Evolutionary conservation across 352 stramenopile species (phyloP).

Genomic region (Phytopythium vexans): DNA sequence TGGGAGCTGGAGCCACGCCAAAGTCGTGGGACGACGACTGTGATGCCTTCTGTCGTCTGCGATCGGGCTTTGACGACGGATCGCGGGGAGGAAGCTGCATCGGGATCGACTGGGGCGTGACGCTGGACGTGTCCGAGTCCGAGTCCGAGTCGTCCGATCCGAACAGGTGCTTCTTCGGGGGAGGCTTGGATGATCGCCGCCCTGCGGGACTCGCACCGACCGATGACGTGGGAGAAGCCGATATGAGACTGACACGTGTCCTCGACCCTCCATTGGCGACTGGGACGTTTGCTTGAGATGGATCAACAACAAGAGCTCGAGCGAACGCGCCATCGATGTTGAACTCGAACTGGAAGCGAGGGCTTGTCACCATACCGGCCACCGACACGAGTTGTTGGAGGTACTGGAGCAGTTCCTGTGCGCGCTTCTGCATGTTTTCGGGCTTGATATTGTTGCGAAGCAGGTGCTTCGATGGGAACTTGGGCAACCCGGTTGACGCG

Average conservation of each 20-base stretch:
- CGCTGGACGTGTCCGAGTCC: conserved; percentile 42
- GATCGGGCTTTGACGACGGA: neutral
- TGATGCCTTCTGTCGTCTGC: conserved; percentile 6
- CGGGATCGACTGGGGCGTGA: conserved; percentile 17
- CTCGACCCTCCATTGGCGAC: conserved; percentile 15
- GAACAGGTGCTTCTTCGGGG: conserved; percentile 44
- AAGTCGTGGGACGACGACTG: conserved; percentile 6
- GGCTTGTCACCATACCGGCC: conserved; percentile 44
- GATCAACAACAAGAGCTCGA: conserved; percentile 11
- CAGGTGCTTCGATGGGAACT: conserved; percentile 77
- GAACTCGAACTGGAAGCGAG: conserved; percentile 67
- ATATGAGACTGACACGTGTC: conserved; percentile 6
- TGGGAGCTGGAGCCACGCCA: conserved; percentile 15
- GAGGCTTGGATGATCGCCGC: conserved; percentile 15
- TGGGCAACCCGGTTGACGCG: conserved; percentile 34
- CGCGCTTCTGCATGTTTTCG: conserved; percentile 85
- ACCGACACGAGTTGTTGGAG: conserved; percentile 60
- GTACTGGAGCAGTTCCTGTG: conserved; percentile 72
- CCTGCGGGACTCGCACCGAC: conserved; percentile 12
- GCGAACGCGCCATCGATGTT: conserved; percentile 48
- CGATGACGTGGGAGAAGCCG: conserved; percentile 7
- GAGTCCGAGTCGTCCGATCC: conserved; percentile 42
- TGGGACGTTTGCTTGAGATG: neutral
- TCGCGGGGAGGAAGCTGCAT: neutral
- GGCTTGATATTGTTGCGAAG: conserved; percentile 78